Conservation (phyloP, 140 eudicot genomes). For the Ambrosia hybrid region DNA sequence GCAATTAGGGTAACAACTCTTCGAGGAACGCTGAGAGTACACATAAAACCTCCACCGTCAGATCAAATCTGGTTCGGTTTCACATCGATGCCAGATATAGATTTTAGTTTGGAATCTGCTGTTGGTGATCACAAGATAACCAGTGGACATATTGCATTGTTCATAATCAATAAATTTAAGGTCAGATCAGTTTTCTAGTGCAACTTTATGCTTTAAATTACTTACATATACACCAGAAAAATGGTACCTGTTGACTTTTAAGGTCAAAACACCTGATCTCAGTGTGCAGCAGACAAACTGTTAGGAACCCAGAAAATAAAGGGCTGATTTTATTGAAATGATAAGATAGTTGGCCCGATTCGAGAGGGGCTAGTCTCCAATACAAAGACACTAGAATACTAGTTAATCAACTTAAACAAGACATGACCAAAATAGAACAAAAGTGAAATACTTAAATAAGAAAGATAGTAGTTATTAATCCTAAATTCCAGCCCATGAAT, state of each 20-base stretch:
- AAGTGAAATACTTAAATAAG: too few relatives aligned
- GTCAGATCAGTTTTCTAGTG: conserved; percentile 34
- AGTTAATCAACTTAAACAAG: too few relatives aligned
- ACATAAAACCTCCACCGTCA: conserved; percentile 91
- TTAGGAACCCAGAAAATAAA: too few relatives aligned
- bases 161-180: conserved; percentile 76
- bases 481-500: too few relatives aligned
- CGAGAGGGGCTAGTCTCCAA: too few relatives aligned
- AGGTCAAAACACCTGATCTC: too few relatives aligned
- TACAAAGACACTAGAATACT: too few relatives aligned
- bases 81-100: conserved; percentile 83
- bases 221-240: not conserved
- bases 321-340: too few relatives aligned
- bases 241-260: not conserved
- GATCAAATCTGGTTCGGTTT: conserved; percentile 93
- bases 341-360: too few relatives aligned
- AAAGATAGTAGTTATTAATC: too few relatives aligned
- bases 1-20: conserved; percentile 71
- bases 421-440: too few relatives aligned
- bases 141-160: conserved; percentile 71
- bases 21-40: conserved; percentile 70
- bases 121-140: conserved; percentile 89
- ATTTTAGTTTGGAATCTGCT: conserved; percentile 70
- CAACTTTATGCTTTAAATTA: not conserved
- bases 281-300: too few relatives aligned